These are phyloP conservation scores for Leucoagaricus sp. DNA, from an alignment of 1,284 basidiomycete genomes.

Conservation along the genomic window DNA sequence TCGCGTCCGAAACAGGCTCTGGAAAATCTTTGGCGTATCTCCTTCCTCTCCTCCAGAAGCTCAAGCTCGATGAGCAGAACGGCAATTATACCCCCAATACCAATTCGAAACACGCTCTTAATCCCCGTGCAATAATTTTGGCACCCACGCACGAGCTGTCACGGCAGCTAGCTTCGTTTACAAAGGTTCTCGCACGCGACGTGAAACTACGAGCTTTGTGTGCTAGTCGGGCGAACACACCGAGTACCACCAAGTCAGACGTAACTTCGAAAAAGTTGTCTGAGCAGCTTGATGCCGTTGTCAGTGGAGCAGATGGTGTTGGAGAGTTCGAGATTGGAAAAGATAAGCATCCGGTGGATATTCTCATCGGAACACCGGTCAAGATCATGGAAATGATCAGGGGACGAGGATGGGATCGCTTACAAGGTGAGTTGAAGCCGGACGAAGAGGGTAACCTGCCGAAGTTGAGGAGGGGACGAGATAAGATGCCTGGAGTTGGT, in stretches of 20 bases:
- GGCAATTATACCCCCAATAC: conserved; percentile 17
- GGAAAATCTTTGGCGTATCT: conserved; percentile 92
- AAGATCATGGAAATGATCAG: conserved; percentile 73
- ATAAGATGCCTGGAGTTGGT: conserved; percentile 33
- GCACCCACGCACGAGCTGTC: conserved; percentile 88
- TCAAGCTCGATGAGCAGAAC: conserved; percentile 61
- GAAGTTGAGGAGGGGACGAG: conserved; percentile 33
- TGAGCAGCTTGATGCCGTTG: conserved; percentile 31
- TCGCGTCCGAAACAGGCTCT: conserved; percentile 87
- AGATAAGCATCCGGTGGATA: conserved; percentile 50
- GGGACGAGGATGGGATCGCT: conserved; percentile 67
- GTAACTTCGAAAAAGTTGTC: conserved; percentile 54
- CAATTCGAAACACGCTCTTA: conserved; percentile 32
- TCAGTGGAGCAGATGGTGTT: conserved; percentile 22
- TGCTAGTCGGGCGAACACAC: conserved; percentile 61
- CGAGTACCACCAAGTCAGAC: conserved; percentile 33
- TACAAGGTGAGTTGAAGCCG: conserved; percentile 29
- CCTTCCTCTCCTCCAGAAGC: conserved; percentile 75
- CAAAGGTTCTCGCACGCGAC: conserved; percentile 74
- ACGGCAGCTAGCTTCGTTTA: conserved; percentile 72
- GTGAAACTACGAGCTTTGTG: conserved; percentile 77
- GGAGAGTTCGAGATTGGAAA: conserved; percentile 30
- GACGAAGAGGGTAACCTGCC: conserved; percentile 25
- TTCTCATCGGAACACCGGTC: conserved; percentile 78
- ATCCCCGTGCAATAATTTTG: conserved; percentile 78